phyloP scores from a whole-genome alignment of 495 filamentous ascomycete species.

The Penicillium riverlandense region DNA sequence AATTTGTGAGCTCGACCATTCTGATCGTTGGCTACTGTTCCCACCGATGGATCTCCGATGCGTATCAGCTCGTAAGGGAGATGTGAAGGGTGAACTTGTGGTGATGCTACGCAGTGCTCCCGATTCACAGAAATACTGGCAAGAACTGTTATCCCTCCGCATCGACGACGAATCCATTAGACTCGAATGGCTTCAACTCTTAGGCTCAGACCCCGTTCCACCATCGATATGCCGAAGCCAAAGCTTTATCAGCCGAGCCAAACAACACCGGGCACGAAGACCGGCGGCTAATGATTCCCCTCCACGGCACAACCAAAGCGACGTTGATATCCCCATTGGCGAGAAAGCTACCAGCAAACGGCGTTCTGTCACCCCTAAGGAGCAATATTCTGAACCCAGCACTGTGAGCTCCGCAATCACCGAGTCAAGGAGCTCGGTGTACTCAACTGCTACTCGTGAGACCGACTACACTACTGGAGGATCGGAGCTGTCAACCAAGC shows the following conservation, averaged over 20 bases:
- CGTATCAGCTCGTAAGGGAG: slow-evolving; percentile 76
- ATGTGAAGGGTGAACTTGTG: slow-evolving; percentile 61
- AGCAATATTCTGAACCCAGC: slow-evolving; percentile 31
- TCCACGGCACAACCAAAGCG: slow-evolving; percentile 42
- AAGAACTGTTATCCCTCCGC: slow-evolving; percentile 67
- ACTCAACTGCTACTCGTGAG: slow-evolving; percentile 30
- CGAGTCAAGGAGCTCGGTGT: slow-evolving; percentile 23
- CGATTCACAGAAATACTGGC: slow-evolving; percentile 52
- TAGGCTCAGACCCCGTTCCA: slow-evolving; percentile 70
- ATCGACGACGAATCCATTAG: slow-evolving; percentile 67
- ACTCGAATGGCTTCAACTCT: slow-evolving; percentile 81
- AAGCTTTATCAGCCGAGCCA: slow-evolving; percentile 44
- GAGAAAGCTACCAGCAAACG: slow-evolving; percentile 43
- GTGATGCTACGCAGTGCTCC: slow-evolving; percentile 66
- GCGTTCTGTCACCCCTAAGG: slow-evolving; percentile 26
- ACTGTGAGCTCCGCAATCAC: slow-evolving; percentile 26
- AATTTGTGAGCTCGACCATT: slow-evolving; percentile 76
- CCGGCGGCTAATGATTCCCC: slow-evolving; percentile 25
- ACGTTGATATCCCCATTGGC: slow-evolving; percentile 67
- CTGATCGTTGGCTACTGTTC: slow-evolving; percentile 80
- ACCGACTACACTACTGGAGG: slow-evolving; percentile 28
- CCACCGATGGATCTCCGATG: slow-evolving; percentile 63
- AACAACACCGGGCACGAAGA: slow-evolving; percentile 27
- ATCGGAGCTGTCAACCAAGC: slow-evolving; percentile 17
- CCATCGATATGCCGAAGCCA: slow-evolving; percentile 48